These are phyloP conservation scores for Wickerhamia fluorescens DNA, from an alignment of 805 yeast species.

Conservation along the genomic window DNA sequence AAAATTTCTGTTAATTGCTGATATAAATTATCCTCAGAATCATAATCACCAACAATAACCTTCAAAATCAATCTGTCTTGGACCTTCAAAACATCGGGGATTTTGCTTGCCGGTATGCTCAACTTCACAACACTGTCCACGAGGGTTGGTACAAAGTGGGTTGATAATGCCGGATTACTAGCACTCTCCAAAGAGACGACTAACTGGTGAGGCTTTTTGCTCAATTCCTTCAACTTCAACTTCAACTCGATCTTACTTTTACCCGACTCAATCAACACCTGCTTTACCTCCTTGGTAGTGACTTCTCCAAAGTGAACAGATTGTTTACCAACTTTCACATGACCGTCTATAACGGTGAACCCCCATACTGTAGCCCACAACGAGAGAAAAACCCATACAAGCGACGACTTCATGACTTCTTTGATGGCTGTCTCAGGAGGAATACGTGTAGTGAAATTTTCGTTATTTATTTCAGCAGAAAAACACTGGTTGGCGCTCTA, in stretches of 20 bases:
- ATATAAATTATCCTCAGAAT: conserved; percentile 13
- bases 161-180: conserved; percentile 22
- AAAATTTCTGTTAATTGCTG: conserved; percentile 23
- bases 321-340: conserved; percentile 19
- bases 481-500: no score
- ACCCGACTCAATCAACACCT: conserved; percentile 24
- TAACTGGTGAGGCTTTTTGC: conserved; percentile 28
- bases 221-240: conserved; percentile 15
- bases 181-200: conserved; percentile 22
- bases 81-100: conserved; percentile 31
- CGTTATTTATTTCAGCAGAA: no score
- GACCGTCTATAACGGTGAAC: conserved; percentile 22
- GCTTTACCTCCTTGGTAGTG: conserved; percentile 23
- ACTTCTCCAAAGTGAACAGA: conserved; percentile 23
- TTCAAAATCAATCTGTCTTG: conserved; percentile 24
- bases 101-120: conserved; percentile 17
- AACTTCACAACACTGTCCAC: conserved; percentile 14
- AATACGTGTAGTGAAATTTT: no score
- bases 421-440: no score
- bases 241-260: conserved; percentile 25
- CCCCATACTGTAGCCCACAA: conserved; percentile 18
- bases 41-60: conserved; percentile 24
- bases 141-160: conserved; percentile 25
- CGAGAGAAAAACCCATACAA: conserved; percentile 12
- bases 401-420: conserved; percentile 18